phyloP scores from a whole-genome alignment of 2,329 filamentous ascomycete genomes.

The Xylariaceae sp. region DNA sequence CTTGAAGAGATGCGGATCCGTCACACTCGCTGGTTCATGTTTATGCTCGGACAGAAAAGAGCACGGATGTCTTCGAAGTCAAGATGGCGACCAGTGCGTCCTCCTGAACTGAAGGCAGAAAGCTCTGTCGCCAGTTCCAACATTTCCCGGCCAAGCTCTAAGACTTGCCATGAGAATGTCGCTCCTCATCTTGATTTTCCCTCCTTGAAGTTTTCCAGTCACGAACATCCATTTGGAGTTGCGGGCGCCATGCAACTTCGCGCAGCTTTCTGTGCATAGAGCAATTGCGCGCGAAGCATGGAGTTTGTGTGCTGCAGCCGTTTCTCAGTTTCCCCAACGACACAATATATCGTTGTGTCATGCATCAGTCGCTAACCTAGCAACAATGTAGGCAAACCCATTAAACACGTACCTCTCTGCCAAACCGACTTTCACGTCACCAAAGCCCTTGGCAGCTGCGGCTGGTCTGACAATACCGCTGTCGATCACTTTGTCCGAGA shows the following conservation, averaged over 20 bases:
- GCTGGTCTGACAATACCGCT: slow-evolving; percentile 94
- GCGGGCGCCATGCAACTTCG: slow-evolving; percentile 11
- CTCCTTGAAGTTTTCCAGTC: not conserved
- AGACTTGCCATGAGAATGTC: not conserved
- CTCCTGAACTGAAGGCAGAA: not conserved
- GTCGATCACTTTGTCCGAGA: slow-evolving; percentile 92
- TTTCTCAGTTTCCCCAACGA: slow-evolving; percentile 21
- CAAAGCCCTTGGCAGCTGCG: slow-evolving; percentile 82
- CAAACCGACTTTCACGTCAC: slow-evolving; percentile 87
- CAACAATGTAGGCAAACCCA: slow-evolving; percentile 69
- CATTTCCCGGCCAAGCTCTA: not conserved
- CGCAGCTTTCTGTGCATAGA: slow-evolving; percentile 27
- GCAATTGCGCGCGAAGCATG: slow-evolving; percentile 32
- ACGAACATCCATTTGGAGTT: slow-evolving; percentile 12
- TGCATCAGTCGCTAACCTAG: slow-evolving; percentile 44
- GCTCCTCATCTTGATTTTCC: not conserved
- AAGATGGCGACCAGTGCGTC: slow-evolving; percentile 19
- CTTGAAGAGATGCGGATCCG: not conserved
- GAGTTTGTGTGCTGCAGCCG: slow-evolving; percentile 30
- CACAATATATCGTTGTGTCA: slow-evolving; percentile 27
- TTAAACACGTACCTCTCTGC: slow-evolving; percentile 92
- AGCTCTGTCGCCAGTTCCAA: not conserved
- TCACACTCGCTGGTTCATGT: not conserved
- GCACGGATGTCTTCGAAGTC: not conserved
- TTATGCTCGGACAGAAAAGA: not conserved